A percentile compares a stretch with the other conserved stretches of the same genome.
Conservation (phyloP, 179 eudicot species). For the Kewa caespitosa region DNA sequence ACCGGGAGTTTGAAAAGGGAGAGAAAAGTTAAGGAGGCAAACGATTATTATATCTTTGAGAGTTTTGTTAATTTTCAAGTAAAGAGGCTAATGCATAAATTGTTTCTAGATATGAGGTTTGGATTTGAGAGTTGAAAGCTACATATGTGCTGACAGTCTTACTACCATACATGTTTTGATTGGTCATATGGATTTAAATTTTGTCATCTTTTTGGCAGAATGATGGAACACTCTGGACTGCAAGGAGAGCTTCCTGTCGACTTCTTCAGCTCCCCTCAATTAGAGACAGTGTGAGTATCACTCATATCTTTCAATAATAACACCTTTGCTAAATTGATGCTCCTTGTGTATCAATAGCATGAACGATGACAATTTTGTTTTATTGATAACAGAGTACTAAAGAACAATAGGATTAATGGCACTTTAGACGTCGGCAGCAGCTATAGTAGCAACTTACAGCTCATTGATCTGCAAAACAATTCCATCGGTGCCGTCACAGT, state of each 20-base stretch:
- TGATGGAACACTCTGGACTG: conserved; percentile 45
- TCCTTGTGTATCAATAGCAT: background rate
- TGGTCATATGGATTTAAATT: no score
- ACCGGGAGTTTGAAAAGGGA: no score
- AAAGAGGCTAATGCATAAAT: no score
- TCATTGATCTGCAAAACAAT: conserved; percentile 56
- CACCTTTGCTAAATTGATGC: background rate
- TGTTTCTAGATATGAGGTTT: no score
- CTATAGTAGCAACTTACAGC: conserved; percentile 38
- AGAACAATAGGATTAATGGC: conserved; percentile 48
- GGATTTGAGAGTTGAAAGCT: no score
- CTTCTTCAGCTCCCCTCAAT: conserved; percentile 49
- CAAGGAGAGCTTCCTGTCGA: conserved; percentile 44
- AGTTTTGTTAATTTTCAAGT: no score
- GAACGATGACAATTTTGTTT: conserved; percentile 1
- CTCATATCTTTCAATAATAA: background rate
- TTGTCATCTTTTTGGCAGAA: conserved; percentile 33
- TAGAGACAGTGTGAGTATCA: conserved; percentile 56
- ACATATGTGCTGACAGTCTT: no score
- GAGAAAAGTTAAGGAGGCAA: no score
- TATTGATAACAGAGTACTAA: conserved; percentile 36
- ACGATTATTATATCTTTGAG: no score
- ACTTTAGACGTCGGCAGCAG: conserved; percentile 42
- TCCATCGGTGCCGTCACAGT: conserved; percentile 26
- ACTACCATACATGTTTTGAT: no score